Percentiles rank a stretch among this genome's conserved stretches.
These are phyloP conservation scores for Fallopia convolvulus DNA, from an alignment of 148 eudicot genomes.

Conservation along the genomic window DNA sequence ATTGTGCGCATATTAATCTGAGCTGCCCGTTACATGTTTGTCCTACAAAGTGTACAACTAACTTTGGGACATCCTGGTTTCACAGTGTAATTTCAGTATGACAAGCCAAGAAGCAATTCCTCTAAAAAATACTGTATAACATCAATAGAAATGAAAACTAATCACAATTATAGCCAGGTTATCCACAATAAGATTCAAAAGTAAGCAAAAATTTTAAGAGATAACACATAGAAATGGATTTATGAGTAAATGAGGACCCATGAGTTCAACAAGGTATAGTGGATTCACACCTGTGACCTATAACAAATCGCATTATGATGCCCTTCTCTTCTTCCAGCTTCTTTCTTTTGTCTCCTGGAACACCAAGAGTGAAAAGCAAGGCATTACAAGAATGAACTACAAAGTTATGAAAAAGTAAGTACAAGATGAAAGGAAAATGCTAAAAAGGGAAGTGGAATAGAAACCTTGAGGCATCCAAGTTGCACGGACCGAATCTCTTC, in stretches of 20 bases:
- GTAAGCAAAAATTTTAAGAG: neutral
- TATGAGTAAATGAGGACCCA: neutral
- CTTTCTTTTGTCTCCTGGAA: slow-evolving; percentile 11
- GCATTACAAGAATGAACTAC: neutral
- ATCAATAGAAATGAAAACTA: neutral
- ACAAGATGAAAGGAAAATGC: slow-evolving; percentile 5
- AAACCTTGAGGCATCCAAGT: slow-evolving; percentile 98
- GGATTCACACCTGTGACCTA: slow-evolving; percentile 8
- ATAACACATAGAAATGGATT: neutral
- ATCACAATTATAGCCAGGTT: neutral
- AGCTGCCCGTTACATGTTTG: neutral
- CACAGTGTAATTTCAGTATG: neutral
- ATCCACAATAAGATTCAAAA: too few species aligned
- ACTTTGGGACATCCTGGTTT: neutral
- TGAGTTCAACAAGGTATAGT: neutral
- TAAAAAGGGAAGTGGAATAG: neutral
- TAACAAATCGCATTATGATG: slow-evolving; percentile 8
- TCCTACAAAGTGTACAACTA: neutral
- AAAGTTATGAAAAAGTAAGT: neutral
- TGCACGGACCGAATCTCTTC: slow-evolving; percentile 91
- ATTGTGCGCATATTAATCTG: neutral
- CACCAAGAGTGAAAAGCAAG: neutral
- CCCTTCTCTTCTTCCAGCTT: slow-evolving; percentile 10
- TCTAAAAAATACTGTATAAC: neutral
- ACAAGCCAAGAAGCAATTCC: neutral